A percentile compares a stretch with the other conserved stretches of the same genome.
These are phyloP conservation scores for Arxiozyma heterogenica DNA, from an alignment of 1,139 yeast genomes.

Conservation along the genomic window DNA sequence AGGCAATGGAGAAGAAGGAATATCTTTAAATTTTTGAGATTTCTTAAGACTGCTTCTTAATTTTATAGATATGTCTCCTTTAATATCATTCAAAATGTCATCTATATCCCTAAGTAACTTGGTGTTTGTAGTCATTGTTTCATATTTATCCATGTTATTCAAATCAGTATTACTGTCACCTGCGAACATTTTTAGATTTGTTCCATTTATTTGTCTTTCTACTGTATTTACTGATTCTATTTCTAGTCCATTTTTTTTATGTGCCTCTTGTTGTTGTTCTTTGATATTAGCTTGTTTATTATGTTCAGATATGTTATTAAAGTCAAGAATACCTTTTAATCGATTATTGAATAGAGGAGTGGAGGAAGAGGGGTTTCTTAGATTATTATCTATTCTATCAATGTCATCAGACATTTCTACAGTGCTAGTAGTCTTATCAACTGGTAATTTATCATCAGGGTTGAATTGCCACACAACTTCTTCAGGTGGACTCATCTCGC, in stretches of 20 bases:
- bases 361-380: constrained; percentile 19
- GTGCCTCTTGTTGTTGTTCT: constrained; percentile 3
- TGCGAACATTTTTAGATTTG: background rate
- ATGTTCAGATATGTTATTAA: constrained; percentile 16
- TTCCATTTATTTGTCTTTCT: background rate
- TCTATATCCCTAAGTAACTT: constrained; percentile 21
- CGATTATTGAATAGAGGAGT: constrained; percentile 26
- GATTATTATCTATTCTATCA: constrained; percentile 2
- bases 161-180: background rate
- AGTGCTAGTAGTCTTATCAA: constrained; percentile 12
- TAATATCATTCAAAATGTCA: constrained; percentile 24
- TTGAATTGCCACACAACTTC: constrained; percentile 29
- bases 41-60: constrained; percentile 5
- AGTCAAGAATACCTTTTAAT: constrained; percentile 21
- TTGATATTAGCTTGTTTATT: background rate
- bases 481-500: constrained; percentile 3
- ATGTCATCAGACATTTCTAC: constrained; percentile 6
- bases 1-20: constrained; percentile 18
- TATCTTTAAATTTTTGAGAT: constrained; percentile 5
- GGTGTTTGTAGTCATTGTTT: background rate
- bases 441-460: constrained; percentile 15
- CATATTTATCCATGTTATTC: background rate
- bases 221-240: background rate
- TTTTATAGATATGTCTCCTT: constrained; percentile 12
- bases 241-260: background rate